phyloP scores from a whole-genome alignment of 768 basidiomycete genomes.

The Ephemerocybe angulata region DNA sequence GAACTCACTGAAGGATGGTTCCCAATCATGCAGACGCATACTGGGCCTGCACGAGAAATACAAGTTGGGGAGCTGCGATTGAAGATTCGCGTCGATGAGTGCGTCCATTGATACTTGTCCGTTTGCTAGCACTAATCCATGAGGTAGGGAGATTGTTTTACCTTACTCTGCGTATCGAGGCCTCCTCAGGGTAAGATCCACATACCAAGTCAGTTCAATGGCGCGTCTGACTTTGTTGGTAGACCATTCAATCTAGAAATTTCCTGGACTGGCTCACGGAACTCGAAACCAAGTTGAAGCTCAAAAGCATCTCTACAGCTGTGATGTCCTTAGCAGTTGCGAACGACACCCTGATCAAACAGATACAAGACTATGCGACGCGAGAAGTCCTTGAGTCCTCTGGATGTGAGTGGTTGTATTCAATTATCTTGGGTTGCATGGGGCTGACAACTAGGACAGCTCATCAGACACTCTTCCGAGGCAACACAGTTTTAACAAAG shows the following conservation, averaged over 20 bases:
- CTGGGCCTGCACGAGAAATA: slow-evolving; percentile 40
- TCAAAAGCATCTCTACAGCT: slow-evolving; percentile 59
- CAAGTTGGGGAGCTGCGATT: slow-evolving; percentile 76
- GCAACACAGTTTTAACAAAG: slow-evolving; percentile 65
- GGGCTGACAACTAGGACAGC: no score
- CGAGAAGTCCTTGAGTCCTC: slow-evolving; percentile 69
- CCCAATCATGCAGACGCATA: slow-evolving; percentile 57
- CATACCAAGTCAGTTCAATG: neutral
- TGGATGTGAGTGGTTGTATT: slow-evolving; percentile 44
- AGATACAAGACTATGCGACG: slow-evolving; percentile 66
- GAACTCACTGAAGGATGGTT: slow-evolving; percentile 84
- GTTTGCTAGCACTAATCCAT: slow-evolving; percentile 4
- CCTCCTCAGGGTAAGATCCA: slow-evolving; percentile 53
- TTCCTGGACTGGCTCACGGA: slow-evolving; percentile 74
- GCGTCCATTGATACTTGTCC: slow-evolving; percentile 18
- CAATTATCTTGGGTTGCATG: neutral
- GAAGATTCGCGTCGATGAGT: slow-evolving; percentile 76
- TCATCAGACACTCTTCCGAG: slow-evolving; percentile 71
- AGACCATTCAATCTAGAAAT: slow-evolving; percentile 59
- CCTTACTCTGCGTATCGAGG: slow-evolving; percentile 59
- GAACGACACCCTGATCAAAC: slow-evolving; percentile 58
- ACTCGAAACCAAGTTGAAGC: slow-evolving; percentile 60
- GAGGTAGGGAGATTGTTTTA: slow-evolving; percentile 69
- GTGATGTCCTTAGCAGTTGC: slow-evolving; percentile 69
- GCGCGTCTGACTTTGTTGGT: no score